A percentile compares a stretch with the other conserved stretches of the same genome.
Evolutionary conservation across 345 rosid genomes (phyloP).

Genomic region (Rubroshorea leprosula): DNA sequence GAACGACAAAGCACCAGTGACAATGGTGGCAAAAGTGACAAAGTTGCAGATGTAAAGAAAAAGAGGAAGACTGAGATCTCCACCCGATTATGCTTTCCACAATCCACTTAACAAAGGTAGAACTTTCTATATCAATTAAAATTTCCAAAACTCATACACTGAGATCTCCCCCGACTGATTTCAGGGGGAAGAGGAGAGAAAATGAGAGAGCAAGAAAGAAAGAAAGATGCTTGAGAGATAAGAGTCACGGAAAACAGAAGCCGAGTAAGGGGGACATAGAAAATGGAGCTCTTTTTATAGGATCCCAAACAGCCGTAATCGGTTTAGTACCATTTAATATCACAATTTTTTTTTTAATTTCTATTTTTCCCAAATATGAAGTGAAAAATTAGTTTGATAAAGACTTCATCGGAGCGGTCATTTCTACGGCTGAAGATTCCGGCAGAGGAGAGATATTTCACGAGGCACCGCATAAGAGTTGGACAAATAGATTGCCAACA

Average conservation of each 20-base stretch:
- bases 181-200: neutral
- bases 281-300: constrained; percentile 35
- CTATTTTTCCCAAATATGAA: neutral
- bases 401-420: neutral
- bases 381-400: neutral
- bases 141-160: too few species aligned
- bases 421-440: neutral
- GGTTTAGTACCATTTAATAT: constrained; percentile 7
- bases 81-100: constrained; percentile 10
- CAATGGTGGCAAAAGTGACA: constrained; percentile 20
- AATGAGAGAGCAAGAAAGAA: neutral
- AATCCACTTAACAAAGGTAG: neutral
- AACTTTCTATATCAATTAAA: too few species aligned
- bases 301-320: constrained; percentile 26
- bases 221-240: neutral
- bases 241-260: constrained; percentile 7
- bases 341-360: neutral
- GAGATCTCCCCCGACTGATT: constrained; percentile 1
- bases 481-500: constrained; percentile 13
- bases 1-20: constrained; percentile 5
- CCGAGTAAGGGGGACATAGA: constrained; percentile 6
- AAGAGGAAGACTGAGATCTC: constrained; percentile 5
- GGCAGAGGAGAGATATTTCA: neutral
- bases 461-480: constrained; percentile 38
- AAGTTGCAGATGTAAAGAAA: constrained; percentile 12